Conservation (phyloP, 73 alveolate genomes). For the Uronychia binucleata region DNA sequence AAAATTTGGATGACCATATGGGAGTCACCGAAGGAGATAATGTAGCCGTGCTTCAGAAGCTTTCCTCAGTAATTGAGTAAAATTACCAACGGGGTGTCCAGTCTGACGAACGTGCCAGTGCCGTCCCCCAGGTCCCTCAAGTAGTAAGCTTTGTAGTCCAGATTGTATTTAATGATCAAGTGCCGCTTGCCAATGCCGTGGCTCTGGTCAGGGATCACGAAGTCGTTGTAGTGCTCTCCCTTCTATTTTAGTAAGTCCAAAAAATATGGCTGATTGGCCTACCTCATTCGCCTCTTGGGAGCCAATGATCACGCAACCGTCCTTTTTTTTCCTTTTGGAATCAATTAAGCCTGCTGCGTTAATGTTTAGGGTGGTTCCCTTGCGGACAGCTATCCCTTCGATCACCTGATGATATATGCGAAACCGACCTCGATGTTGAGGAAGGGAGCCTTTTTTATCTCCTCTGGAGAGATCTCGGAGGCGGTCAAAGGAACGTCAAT, state of each 20-base stretch:
- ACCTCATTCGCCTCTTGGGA: slow-evolving; percentile 1
- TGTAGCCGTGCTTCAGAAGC: slow-evolving; percentile 58
- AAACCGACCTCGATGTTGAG: slow-evolving; percentile 26
- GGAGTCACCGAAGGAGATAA: slow-evolving; percentile 69
- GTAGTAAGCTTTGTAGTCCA: slow-evolving; percentile 31
- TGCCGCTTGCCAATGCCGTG: slow-evolving; percentile 65
- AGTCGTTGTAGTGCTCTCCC: slow-evolving; percentile 44
- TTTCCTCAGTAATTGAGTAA: not conserved
- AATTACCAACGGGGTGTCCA: slow-evolving; percentile 48
- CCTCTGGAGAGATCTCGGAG: slow-evolving; percentile 19
- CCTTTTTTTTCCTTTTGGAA: slow-evolving; percentile 36
- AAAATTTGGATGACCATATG: slow-evolving; percentile 66
- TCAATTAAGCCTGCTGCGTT: slow-evolving; percentile 61
- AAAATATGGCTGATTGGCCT: not conserved
- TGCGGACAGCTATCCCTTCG: slow-evolving; percentile 42
- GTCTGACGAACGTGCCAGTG: slow-evolving; percentile 70
- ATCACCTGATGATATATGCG: slow-evolving; percentile 17
- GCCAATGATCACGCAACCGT: slow-evolving; percentile 45
- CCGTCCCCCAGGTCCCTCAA: slow-evolving; percentile 73
- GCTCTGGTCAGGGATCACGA: slow-evolving; percentile 23
- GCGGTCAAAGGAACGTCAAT: slow-evolving; percentile 32
- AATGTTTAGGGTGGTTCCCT: slow-evolving; percentile 24
- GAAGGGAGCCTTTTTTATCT: slow-evolving; percentile 33
- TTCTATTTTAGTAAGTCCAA: not conserved
- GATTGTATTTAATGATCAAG: slow-evolving; percentile 35